Evolutionary conservation across 2,329 filamentous ascomycete species (phyloP).

Genomic region (Diaporthe humulicola): DNA sequence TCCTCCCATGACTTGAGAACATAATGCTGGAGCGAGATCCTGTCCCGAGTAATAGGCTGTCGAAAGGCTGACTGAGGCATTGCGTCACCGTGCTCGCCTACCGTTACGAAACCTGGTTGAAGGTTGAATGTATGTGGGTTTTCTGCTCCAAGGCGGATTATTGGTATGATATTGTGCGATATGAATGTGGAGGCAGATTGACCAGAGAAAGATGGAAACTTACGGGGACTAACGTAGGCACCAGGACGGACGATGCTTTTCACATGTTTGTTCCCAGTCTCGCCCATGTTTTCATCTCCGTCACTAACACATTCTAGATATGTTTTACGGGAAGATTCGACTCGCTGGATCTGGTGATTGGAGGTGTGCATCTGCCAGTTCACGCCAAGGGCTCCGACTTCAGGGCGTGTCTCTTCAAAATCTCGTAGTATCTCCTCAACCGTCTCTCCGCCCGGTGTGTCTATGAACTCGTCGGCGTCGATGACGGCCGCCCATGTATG

Average conservation of each 20-base stretch:
- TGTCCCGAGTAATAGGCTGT: not conserved
- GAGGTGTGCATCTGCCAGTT: not conserved
- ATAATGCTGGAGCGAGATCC: not conserved
- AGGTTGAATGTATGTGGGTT: not conserved
- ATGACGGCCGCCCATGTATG: not conserved
- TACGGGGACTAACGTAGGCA: not conserved
- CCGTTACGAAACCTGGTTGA: not conserved
- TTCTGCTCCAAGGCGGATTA: not conserved
- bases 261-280: not conserved
- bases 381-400: not conserved
- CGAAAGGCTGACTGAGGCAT: not conserved
- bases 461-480: not conserved
- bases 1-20: not conserved
- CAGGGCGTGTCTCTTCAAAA: not conserved
- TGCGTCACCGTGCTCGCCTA: not conserved
- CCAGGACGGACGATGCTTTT: not conserved
- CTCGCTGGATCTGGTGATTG: not conserved
- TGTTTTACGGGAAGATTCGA: not conserved
- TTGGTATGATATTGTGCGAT: not conserved
- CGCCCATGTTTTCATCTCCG: not conserved
- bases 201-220: not conserved
- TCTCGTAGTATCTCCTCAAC: not conserved
- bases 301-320: not conserved
- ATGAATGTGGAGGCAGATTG: not conserved
- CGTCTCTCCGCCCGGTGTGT: not conserved